These are phyloP conservation scores for Evansstolkia leycettana DNA, from an alignment of 495 filamentous ascomycete genomes.

Conservation along the genomic window DNA sequence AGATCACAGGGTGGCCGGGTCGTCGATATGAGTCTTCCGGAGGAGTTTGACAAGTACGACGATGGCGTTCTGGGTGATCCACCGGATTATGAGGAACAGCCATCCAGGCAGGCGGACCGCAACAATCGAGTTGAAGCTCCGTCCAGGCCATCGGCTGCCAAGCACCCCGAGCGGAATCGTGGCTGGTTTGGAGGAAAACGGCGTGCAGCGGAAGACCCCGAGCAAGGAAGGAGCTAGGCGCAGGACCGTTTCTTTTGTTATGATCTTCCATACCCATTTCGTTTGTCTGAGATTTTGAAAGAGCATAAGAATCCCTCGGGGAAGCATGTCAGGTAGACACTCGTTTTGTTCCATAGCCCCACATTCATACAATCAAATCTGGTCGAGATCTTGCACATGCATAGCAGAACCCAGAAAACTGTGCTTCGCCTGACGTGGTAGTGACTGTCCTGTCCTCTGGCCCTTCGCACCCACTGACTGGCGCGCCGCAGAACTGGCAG, in stretches of 20 bases:
- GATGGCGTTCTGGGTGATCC: conserved; percentile 12
- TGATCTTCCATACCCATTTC: too few relatives aligned
- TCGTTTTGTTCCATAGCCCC: too few relatives aligned
- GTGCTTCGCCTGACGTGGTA: conserved; percentile 7
- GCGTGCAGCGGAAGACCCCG: conserved; percentile 17
- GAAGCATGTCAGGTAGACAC: too few relatives aligned
- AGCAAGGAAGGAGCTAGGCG: conserved; percentile 11
- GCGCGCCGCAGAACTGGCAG: conserved; percentile 33
- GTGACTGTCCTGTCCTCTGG: conserved; percentile 15
- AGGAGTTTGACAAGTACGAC: conserved; percentile 29
- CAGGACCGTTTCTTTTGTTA: too few relatives aligned
- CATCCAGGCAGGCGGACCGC: conserved; percentile 1
- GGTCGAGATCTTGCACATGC: conserved; percentile 43
- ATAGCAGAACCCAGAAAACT: conserved; percentile 38
- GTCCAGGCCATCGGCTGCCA: conserved; percentile 12
- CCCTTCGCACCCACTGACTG: conserved; percentile 20
- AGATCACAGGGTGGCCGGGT: conserved; percentile 5
- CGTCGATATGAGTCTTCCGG: conserved; percentile 26
- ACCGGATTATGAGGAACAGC: conserved; percentile 16
- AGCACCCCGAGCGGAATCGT: conserved; percentile 12
- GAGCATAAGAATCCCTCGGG: too few relatives aligned
- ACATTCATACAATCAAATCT: conserved; percentile 23
- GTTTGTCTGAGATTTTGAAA: too few relatives aligned
- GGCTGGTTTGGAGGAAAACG: conserved; percentile 25
- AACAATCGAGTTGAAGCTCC: conserved; percentile 5